Evolutionary conservation across 768 basidiomycete genomes (phyloP), one percentile per base, ranked within the genome.

Genomic region (Podaxis rugospora): DNA sequence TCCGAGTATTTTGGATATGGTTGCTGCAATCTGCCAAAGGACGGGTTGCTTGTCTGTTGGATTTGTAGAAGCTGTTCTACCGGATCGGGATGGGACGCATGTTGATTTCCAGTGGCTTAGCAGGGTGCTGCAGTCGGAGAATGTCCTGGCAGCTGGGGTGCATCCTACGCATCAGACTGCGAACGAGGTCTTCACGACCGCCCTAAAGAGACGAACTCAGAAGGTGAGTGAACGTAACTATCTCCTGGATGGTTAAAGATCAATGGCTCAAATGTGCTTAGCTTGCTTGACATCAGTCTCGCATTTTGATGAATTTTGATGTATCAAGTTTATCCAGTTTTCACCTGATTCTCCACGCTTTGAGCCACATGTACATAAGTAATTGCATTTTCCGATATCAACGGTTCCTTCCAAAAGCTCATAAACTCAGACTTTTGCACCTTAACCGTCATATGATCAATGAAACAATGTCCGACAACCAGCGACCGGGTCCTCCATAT

Each of bases 91-190:
- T 3, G 52, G 59, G 28, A 37, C 28, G 1, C 51, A 60, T 28
- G 52, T 55, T n/a, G 59, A 53, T 53, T 53, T 46, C 14, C 28
- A 27, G 14, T 60, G 59, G 59, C 13, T 60, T 5, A 37, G 7
- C 2, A 21, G 28, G 25, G 6, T 60, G 2, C 28, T 53, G 42
- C 21, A 9, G 21, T 27, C 49, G 9, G 52, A 60, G 44, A 37
- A 35, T 4, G 44, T 23, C 11, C 28, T 60, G 37, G 51, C 35
- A 37, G 40, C 51, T 14, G 58, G 58, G 5, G 39, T 53, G 4
- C 58, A 59, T 23, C 59, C 59, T 23, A 54, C 18, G 2, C 52
- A 60, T 49, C 44, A 54, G 44, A 54, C 59, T n/a, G 44, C 32
- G 3, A 60, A 21, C 7, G 25, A 25, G 1, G 59, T 60, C 7